Base-by-base conservation (phyloP, 75 land plant species). In the Selaginella moellendorffii region DNA sequence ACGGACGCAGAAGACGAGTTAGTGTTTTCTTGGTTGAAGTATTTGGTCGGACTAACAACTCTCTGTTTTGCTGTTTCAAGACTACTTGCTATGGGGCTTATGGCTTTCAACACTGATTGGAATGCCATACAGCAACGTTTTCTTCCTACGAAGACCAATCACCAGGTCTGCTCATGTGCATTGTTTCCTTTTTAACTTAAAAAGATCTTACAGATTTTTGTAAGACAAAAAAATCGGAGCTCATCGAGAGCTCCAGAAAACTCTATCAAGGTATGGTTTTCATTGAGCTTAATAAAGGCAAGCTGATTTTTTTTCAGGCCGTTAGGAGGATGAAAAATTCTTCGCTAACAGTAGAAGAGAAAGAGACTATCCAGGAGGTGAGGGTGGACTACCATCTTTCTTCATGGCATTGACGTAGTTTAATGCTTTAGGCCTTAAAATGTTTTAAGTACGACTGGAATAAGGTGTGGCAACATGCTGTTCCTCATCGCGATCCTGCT, bases 1-100 rank as follows among this genome's bases (percentile, higher is more conserved):
- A 95, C 99, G 54, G 96, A 88, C 73, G 74, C 90, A 61, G 99
- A 95, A 65, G 99, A 95, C 72, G 89, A 84, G 99, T 86, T 66
- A 78, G 84, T 82, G 30, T 62, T 54, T 1, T 27, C 17, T 24
- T 26, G 22, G 1, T 53, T 26, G 68, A 31, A 24, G 21, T 64
- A 1, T 23, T 1, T 58, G 61, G 20, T 21, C 12, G 20, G 61
- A 17, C 61, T 58, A 21, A 20, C 8, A n/a, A 58, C 20, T 21
- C 21, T 58, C 46, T 36, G 46, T 14, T 36, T 36, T 36, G 14
- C 14, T 22, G 19, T 9, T n/a, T 75, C 62, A 71, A 95, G 99
- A 69, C 78, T 95, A 65, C 67, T 95, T 28, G 99, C 99, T 1
- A 62, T 95, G 83, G 99, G 99, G 0, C 51, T 95, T 61, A 83